These are phyloP conservation scores for Pogostemon cablin DNA, from an alignment of 257 asterid genomes.

Conservation along the genomic window DNA sequence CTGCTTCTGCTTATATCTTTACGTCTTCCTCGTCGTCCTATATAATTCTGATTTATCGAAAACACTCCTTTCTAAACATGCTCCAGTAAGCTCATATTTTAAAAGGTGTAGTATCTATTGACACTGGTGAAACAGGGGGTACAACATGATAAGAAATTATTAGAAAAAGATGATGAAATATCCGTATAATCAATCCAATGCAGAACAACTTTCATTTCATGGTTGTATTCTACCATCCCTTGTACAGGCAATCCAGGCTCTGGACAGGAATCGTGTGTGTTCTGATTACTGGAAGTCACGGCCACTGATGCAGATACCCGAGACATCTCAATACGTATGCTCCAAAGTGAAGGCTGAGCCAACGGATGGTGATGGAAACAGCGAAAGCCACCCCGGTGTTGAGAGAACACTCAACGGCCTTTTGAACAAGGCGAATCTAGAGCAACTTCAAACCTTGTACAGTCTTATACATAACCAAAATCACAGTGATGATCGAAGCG, in stretches of 20 bases:
- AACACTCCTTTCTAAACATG: background rate
- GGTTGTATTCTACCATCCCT: conserved; percentile 3
- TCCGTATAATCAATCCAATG: too few species aligned
- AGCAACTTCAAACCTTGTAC: conserved; percentile 71
- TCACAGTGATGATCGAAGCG: conserved; percentile 45
- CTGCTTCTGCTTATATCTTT: background rate
- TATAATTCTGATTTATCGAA: background rate
- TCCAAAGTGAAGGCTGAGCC: conserved; percentile 47
- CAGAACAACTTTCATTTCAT: background rate
- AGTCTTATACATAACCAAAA: conserved; percentile 47
- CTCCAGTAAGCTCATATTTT: too few species aligned
- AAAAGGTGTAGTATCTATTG: too few species aligned
- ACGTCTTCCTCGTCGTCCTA: background rate
- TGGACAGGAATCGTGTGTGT: conserved; percentile 70
- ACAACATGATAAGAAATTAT: too few species aligned
- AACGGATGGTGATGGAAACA: conserved; percentile 42
- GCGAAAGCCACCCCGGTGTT: conserved; percentile 34
- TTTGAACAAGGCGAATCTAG: conserved; percentile 66
- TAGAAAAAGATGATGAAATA: too few species aligned
- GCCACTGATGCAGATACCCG: conserved; percentile 80
- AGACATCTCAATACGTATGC: conserved; percentile 38
- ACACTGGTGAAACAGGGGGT: too few species aligned
- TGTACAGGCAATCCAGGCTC: conserved; percentile 74
- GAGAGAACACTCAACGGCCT: conserved; percentile 57
- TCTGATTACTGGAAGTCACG: conserved; percentile 83